These are phyloP conservation scores for Leccinum uliginosum DNA, from an alignment of 768 basidiomycete species.

Conservation along the genomic window DNA sequence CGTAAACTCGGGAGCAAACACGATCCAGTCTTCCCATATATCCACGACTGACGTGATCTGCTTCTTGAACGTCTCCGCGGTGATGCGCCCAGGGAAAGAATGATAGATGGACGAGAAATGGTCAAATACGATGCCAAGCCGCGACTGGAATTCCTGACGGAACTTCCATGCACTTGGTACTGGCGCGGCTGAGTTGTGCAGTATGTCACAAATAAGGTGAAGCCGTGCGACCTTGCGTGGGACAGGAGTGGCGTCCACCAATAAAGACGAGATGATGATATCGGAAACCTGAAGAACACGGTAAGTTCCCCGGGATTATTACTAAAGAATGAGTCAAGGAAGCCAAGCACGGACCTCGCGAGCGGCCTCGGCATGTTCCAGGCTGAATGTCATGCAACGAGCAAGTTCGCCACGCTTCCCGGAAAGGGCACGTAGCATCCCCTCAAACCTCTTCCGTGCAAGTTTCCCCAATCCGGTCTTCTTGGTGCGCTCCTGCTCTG, in stretches of 20 bases:
- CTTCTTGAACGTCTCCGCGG: conserved; percentile 93
- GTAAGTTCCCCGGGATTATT: conserved; percentile 3
- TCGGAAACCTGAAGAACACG: conserved; percentile 65
- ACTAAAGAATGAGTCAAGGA: not conserved
- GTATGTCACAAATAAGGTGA: conserved; percentile 94
- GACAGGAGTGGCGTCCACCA: conserved; percentile 92
- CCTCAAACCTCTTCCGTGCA: conserved; percentile 82
- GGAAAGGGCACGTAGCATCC: conserved; percentile 81
- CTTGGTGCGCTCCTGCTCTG: conserved; percentile 76
- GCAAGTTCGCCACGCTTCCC: conserved; percentile 90
- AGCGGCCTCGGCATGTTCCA: conserved; percentile 95
- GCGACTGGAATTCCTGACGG: conserved; percentile 87
- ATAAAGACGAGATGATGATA: conserved; percentile 82
- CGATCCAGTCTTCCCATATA: conserved; percentile 98
- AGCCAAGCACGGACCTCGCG: conserved; percentile 58
- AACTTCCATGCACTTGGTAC: conserved; percentile 98
- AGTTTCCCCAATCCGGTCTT: conserved; percentile 76
- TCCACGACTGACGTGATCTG: conserved; percentile 88
- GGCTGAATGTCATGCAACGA: conserved; percentile 93
- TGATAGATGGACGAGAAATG: conserved; percentile 93
- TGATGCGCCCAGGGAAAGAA: conserved; percentile 93
- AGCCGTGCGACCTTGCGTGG: conserved; percentile 95
- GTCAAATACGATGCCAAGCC: conserved; percentile 92
- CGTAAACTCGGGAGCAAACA: conserved; percentile 87
- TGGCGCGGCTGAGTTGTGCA: conserved; percentile 93